Conservation (phyloP, 1,139 yeast genomes). For the Pichia sp. region DNA sequence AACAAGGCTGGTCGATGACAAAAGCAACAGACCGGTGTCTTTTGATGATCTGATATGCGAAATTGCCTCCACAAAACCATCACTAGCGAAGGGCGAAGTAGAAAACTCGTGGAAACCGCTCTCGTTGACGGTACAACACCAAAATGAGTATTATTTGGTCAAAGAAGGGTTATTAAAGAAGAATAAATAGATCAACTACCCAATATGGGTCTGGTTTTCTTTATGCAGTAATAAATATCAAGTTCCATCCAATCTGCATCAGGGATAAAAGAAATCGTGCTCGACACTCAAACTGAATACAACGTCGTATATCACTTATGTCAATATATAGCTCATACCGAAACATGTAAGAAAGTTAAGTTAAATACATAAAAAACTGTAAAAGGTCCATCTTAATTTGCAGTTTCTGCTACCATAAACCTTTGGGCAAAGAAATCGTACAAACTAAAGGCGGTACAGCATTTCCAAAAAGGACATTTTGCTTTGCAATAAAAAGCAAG, state of each 20-base stretch:
- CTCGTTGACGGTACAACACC: slow-evolving; percentile 22
- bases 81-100: slow-evolving; percentile 28
- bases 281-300: no score
- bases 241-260: background rate
- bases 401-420: no score
- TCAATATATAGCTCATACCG: no score
- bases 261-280: no score
- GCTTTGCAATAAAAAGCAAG: no score
- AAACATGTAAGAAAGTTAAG: no score
- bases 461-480: no score
- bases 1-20: slow-evolving; percentile 17
- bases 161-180: slow-evolving; percentile 32
- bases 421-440: no score
- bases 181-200: slow-evolving; percentile 12
- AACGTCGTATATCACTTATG: no score
- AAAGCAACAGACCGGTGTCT: slow-evolving; percentile 13
- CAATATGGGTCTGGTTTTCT: background rate
- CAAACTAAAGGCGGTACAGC: no score
- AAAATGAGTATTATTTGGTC: slow-evolving; percentile 30
- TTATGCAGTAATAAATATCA: background rate
- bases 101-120: slow-evolving; percentile 32
- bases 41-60: slow-evolving; percentile 23
- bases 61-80: slow-evolving; percentile 18
- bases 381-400: no score
- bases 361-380: no score